These are phyloP conservation scores for Rhytidiadelphus loreus DNA, from an alignment of 225 moss, liverwort and hornwort genomes.

Conservation along the genomic window DNA sequence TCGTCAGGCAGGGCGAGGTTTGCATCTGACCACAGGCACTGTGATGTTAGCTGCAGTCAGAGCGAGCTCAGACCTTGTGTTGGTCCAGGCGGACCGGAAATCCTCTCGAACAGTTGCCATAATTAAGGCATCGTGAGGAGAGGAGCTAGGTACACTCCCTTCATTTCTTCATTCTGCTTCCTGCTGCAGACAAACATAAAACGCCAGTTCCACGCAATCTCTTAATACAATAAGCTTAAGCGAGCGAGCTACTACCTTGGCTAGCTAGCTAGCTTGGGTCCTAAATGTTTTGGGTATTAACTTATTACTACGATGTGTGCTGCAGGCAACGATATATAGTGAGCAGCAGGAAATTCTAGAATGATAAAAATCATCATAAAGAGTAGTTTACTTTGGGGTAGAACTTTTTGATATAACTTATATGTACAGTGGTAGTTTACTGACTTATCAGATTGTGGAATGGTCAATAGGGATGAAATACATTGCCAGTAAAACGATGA, in stretches of 20 bases:
- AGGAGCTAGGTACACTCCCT: background rate
- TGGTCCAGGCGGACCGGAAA: constrained; percentile 11
- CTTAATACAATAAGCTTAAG: background rate
- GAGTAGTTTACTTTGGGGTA: background rate
- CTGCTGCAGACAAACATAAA: background rate
- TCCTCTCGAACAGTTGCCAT: background rate
- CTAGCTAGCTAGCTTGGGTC: too few species aligned
- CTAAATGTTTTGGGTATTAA: too few species aligned
- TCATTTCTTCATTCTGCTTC: background rate
- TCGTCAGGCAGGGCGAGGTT: background rate
- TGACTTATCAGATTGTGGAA: background rate
- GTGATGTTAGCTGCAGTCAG: background rate
- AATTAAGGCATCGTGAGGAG: background rate
- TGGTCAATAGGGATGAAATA: background rate
- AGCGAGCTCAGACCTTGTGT: background rate
- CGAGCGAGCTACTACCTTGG: background rate
- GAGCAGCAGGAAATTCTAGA: background rate
- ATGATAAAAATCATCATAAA: background rate
- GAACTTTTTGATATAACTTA: background rate
- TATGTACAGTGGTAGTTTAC: too few species aligned
- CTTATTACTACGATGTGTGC: background rate
- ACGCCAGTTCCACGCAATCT: background rate
- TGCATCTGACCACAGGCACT: background rate
- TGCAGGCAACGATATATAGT: background rate
- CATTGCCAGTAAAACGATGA: background rate